Percentiles rank a stretch among this genome's conserved stretches.
Evolutionary conservation across 176 grass and related monocot species (phyloP).

Genomic region (Bonia amplexicaulis): DNA sequence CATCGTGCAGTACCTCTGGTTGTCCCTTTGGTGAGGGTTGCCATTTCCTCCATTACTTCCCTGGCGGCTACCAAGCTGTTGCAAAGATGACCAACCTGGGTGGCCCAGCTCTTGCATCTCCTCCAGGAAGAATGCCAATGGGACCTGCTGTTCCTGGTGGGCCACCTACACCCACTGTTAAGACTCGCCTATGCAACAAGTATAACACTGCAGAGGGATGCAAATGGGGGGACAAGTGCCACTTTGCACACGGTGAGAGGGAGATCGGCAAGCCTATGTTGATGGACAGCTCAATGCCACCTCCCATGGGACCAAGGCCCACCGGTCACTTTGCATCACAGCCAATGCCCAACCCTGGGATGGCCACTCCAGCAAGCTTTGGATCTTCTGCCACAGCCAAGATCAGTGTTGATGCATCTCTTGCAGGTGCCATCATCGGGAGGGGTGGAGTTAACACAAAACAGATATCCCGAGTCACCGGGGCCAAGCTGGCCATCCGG

Average conservation of each 20-base stretch:
- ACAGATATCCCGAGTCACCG: conserved; percentile 65
- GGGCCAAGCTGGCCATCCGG: conserved; percentile 61
- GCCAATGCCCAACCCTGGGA: conserved; percentile 16
- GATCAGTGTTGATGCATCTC: conserved; percentile 69
- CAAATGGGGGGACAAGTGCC: conserved; percentile 74
- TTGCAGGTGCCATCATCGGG: conserved; percentile 70
- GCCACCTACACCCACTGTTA: conserved; percentile 28
- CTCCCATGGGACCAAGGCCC: conserved; percentile 28
- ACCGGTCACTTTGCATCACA: conserved; percentile 26
- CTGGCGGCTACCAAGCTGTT: conserved; percentile 58
- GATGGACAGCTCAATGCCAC: conserved; percentile 34
- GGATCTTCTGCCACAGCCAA: conserved; percentile 76
- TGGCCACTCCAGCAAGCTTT: conserved; percentile 54
- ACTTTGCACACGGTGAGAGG: conserved; percentile 77
- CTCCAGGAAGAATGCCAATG: conserved; percentile 38
- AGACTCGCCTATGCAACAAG: conserved; percentile 82
- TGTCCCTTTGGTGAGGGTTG: conserved; percentile 82
- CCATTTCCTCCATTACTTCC: conserved; percentile 81
- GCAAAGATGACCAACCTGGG: conserved; percentile 67
- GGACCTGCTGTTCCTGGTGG: conserved; percentile 19
- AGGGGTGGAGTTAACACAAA: conserved; percentile 76
- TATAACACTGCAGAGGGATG: conserved; percentile 77
- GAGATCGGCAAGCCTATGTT: conserved; percentile 59
- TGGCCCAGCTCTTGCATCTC: conserved; percentile 21
- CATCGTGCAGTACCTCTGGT: conserved; percentile 54